Percentiles rank a stretch among this genome's conserved stretches.
Conservation (phyloP, 2,329 filamentous ascomycete genomes). For the Arthrinium phaeospermum region DNA sequence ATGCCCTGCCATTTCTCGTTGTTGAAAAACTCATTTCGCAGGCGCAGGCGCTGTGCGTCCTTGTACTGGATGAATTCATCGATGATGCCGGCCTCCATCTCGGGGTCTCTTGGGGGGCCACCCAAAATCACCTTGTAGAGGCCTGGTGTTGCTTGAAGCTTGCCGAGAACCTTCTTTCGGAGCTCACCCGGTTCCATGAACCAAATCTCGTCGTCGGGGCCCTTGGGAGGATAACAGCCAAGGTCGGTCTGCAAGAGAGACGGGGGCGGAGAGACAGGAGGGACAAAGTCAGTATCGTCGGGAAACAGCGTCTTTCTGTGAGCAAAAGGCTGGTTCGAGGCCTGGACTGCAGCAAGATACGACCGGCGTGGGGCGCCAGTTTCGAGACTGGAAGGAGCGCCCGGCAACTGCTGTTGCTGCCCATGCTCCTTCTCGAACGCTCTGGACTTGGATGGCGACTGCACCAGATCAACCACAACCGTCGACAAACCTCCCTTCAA, state of each 20-base stretch:
- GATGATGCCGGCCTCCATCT: neutral
- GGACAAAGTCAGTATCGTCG: neutral
- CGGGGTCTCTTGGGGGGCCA: neutral
- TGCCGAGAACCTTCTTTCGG: neutral
- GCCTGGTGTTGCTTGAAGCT: neutral
- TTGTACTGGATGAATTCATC: neutral
- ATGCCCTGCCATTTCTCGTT: neutral
- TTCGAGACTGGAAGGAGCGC: neutral
- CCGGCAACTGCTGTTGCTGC: neutral
- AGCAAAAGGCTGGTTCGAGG: neutral
- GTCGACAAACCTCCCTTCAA: neutral
- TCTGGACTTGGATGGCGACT: neutral
- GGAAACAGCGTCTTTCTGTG: neutral
- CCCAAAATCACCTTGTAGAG: neutral
- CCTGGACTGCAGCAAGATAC: neutral
- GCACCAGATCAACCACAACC: conserved; percentile 8
- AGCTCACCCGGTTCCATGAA: neutral
- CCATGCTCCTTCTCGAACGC: conserved; percentile 1
- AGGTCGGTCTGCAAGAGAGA: neutral
- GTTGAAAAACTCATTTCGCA: neutral
- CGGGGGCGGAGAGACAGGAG: neutral
- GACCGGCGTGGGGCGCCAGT: neutral
- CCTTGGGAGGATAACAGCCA: conserved; percentile 4
- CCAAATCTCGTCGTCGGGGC: neutral
- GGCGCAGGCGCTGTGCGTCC: neutral